Evolutionary conservation across 352 stramenopile genomes (phyloP).

Genomic region (Globisporangium radiosum): DNA sequence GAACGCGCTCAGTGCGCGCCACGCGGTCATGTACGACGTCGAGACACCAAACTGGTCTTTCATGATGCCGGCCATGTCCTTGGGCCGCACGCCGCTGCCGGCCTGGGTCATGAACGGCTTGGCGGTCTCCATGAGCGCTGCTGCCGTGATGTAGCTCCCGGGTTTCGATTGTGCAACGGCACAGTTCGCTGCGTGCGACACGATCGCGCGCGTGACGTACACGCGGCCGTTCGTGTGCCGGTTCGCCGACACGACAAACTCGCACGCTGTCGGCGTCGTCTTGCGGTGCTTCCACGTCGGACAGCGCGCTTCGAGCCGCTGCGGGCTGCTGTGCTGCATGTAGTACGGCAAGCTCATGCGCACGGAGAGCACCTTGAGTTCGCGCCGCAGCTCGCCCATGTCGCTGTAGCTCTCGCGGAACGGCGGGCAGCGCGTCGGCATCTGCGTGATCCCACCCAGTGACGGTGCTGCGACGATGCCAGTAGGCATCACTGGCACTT

Average conservation of each 20-base stretch:
- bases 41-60: conserved; percentile 78
- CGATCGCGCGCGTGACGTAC: conserved; percentile 57
- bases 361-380: conserved; percentile 72
- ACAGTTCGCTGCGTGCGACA: conserved; percentile 41
- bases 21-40: conserved; percentile 76
- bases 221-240: conserved; percentile 69
- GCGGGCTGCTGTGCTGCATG: conserved; percentile 80
- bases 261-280: conserved; percentile 34
- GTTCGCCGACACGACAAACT: conserved; percentile 72
- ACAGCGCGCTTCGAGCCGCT: conserved; percentile 70
- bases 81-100: conserved; percentile 49
- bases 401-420: conserved; percentile 70
- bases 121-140: conserved; percentile 65
- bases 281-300: conserved; percentile 72
- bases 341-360: conserved; percentile 66
- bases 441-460: neutral
- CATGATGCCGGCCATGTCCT: conserved; percentile 77
- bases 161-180: conserved; percentile 36
- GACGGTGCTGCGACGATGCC: neutral
- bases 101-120: conserved; percentile 64
- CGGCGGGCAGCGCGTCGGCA: conserved; percentile 27
- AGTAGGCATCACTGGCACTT: too few relatives aligned
- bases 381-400: conserved; percentile 68
- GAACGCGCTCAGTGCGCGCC: conserved; percentile 63
- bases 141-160: conserved; percentile 47